These are phyloP conservation scores for Candida ulmi DNA, from an alignment of 805 yeast species.

Conservation along the genomic window DNA sequence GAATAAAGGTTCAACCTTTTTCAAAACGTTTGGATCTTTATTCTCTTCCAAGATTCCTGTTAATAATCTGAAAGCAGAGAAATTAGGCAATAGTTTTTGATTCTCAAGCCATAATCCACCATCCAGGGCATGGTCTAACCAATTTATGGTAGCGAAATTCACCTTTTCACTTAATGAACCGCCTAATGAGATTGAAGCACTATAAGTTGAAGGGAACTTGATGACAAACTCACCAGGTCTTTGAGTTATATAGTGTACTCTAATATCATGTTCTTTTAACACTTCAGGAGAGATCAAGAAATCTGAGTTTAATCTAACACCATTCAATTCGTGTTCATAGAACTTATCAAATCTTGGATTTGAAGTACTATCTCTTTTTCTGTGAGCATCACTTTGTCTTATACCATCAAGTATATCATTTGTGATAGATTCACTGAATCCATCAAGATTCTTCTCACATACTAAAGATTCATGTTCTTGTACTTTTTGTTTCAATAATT, in stretches of 20 bases:
- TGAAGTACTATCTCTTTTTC: slow-evolving; percentile 9
- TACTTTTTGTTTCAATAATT: slow-evolving; percentile 42
- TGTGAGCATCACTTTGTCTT: slow-evolving; percentile 10
- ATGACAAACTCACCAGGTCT: slow-evolving; percentile 56
- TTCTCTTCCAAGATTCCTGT: slow-evolving; percentile 37
- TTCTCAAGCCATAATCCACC: slow-evolving; percentile 46
- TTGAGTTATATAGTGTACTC: slow-evolving; percentile 43
- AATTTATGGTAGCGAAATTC: slow-evolving; percentile 48
- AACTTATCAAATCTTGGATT: slow-evolving; percentile 16
- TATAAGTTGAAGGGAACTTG: slow-evolving; percentile 51
- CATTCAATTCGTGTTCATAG: slow-evolving; percentile 11
- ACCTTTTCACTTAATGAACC: slow-evolving; percentile 50
- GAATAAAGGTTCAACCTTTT: slow-evolving; percentile 29
- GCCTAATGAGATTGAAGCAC: slow-evolving; percentile 49
- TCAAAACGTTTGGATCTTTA: slow-evolving; percentile 33
- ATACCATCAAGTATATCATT: slow-evolving; percentile 16
- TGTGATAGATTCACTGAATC: slow-evolving; percentile 10
- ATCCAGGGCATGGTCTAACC: slow-evolving; percentile 46
- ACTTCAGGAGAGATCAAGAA: slow-evolving; percentile 43
- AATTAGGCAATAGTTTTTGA: slow-evolving; percentile 44
- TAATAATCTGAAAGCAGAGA: slow-evolving; percentile 45
- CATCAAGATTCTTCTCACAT: slow-evolving; percentile 1
- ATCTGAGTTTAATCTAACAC: slow-evolving; percentile 33
- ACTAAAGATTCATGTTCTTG: slow-evolving; percentile 14
- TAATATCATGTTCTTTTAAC: slow-evolving; percentile 44